These are phyloP conservation scores for Periconia sp. DNA, from an alignment of 2,329 filamentous ascomycete genomes.

Conservation along the genomic window DNA sequence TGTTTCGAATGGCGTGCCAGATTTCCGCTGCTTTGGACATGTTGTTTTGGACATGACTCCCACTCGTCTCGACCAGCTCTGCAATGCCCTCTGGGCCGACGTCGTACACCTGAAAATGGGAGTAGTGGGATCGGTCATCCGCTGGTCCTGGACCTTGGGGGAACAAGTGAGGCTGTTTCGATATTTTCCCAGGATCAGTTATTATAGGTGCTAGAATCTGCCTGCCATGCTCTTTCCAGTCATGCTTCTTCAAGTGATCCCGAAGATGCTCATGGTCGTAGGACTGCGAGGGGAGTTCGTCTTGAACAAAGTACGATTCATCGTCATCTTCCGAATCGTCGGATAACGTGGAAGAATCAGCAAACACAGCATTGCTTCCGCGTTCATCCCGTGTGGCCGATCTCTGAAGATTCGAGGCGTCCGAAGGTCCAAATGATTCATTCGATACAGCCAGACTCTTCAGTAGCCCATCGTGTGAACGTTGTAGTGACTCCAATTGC, in stretches of 20 bases:
- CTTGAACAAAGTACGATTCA: conserved; percentile 45
- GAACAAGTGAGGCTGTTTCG: conserved; percentile 53
- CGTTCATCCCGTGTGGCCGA: conserved; percentile 26
- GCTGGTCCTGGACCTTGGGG: conserved; percentile 47
- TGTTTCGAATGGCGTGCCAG: conserved; percentile 38
- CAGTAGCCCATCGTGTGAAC: conserved; percentile 37
- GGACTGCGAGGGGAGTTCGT: conserved; percentile 45
- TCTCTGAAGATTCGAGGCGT: conserved; percentile 27
- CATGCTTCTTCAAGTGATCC: conserved; percentile 51
- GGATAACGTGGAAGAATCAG: conserved; percentile 42
- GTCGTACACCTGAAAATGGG: conserved; percentile 65
- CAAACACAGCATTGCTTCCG: conserved; percentile 31
- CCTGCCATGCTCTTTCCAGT: conserved; percentile 50
- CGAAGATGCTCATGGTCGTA: conserved; percentile 54
- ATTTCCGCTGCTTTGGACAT: conserved; percentile 42
- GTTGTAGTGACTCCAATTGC: conserved; percentile 40
- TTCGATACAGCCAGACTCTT: conserved; percentile 37
- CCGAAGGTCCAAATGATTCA: conserved; percentile 32
- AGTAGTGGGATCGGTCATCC: conserved; percentile 50
- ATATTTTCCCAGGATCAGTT: conserved; percentile 50
- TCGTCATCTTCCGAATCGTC: conserved; percentile 45
- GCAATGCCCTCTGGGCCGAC: conserved; percentile 56
- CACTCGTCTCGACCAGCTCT: conserved; percentile 41
- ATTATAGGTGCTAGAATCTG: conserved; percentile 52
- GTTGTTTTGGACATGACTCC: conserved; percentile 39